These are phyloP conservation scores for Saururus chinensis DNA, from an alignment of 164 flowering plant genomes.

Conservation along the genomic window DNA sequence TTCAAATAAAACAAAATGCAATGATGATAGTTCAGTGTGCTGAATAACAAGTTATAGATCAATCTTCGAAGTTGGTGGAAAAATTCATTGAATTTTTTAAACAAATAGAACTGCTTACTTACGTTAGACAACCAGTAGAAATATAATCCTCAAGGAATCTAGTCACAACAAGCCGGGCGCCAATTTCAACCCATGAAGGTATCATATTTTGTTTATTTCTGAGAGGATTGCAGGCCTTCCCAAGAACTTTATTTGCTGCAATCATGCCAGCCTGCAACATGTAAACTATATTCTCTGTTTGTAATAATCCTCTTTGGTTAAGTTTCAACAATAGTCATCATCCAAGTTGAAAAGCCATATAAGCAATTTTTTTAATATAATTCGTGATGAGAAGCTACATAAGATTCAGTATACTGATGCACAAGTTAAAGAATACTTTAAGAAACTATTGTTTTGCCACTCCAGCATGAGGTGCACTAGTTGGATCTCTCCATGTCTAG, in stretches of 20 bases:
- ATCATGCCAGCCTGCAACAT: conserved; percentile 62
- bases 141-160: conserved; percentile 51
- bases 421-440: too few species aligned
- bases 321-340: background rate
- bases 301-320: background rate
- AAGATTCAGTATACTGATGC: too few species aligned
- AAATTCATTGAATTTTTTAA: background rate
- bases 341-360: background rate
- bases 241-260: conserved; percentile 59
- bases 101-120: conserved; percentile 19
- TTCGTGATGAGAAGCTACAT: too few species aligned
- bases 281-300: background rate
- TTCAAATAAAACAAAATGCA: too few species aligned
- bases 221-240: conserved; percentile 28
- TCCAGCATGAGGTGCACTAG: too few species aligned
- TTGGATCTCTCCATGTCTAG: too few species aligned
- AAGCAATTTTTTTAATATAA: too few species aligned
- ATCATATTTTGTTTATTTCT: conserved; percentile 69
- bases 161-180: conserved; percentile 68
- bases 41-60: too few species aligned
- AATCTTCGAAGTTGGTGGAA: background rate
- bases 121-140: conserved; percentile 62
- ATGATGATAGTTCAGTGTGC: too few species aligned
- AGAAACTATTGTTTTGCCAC: too few species aligned
- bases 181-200: conserved; percentile 58